A percentile compares a stretch with the other conserved stretches of the same genome.
These are phyloP conservation scores for Populus davidiana DNA, from an alignment of 345 rosid genomes.

Conservation along the genomic window DNA sequence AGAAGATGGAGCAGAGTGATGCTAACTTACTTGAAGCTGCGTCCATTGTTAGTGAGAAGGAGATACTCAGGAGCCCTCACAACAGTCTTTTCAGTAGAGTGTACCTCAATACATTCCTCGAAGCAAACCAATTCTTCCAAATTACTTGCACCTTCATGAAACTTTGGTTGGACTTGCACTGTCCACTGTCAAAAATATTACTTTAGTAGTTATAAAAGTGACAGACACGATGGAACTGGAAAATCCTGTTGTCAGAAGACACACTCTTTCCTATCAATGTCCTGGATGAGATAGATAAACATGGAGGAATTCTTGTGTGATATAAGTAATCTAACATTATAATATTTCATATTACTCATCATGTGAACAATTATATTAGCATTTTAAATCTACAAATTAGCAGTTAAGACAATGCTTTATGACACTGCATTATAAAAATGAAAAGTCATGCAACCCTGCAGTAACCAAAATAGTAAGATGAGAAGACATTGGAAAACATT, in stretches of 20 bases:
- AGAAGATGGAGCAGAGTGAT: slow-evolving; percentile 9
- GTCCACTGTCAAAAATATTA: slow-evolving; percentile 68
- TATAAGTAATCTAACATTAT: not conserved
- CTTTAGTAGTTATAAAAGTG: slow-evolving; percentile 21
- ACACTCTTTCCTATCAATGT: not conserved
- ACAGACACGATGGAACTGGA: not conserved
- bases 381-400: not conserved
- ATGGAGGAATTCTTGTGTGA: not conserved
- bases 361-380: not conserved
- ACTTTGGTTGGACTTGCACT: slow-evolving; percentile 80
- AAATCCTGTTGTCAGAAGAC: not conserved
- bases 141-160: slow-evolving; percentile 92
- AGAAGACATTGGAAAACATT: not conserved
- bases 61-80: slow-evolving; percentile 82
- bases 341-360: not conserved
- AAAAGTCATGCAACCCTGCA: not conserved
- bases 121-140: slow-evolving; percentile 89
- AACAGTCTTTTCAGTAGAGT: slow-evolving; percentile 62
- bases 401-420: not conserved
- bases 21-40: slow-evolving; percentile 85
- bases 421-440: not conserved
- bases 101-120: slow-evolving; percentile 84
- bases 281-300: not conserved
- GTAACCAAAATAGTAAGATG: not conserved
- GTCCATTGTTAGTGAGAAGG: slow-evolving; percentile 85